Percentiles rank a stretch among this genome's conserved stretches.
phyloP scores from a whole-genome alignment of 805 yeast genomes.

The Hermanozyma aechmeae region DNA sequence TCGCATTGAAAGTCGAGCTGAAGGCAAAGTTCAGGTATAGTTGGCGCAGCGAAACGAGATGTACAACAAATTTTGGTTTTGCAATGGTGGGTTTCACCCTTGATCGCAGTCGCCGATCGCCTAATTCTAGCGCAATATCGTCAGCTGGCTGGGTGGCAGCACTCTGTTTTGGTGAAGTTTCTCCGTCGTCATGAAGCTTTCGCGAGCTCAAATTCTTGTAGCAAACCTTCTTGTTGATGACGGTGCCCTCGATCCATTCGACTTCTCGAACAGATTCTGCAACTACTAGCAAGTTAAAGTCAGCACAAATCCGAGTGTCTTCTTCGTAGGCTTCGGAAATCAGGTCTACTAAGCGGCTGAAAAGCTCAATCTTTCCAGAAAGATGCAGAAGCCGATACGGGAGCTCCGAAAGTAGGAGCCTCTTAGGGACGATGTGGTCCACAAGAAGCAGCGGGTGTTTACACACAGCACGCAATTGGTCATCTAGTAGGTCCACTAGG shows the following conservation, averaged over 20 bases:
- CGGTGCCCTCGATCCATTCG: slow-evolving; percentile 68
- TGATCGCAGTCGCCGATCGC: too few relatives aligned
- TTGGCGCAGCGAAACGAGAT: slow-evolving; percentile 9
- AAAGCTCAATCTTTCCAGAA: slow-evolving; percentile 51
- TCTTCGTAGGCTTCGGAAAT: slow-evolving; percentile 13
- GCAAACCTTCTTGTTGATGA: slow-evolving; percentile 61
- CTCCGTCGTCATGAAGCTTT: neutral
- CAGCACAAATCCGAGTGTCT: slow-evolving; percentile 1
- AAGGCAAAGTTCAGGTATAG: slow-evolving; percentile 6
- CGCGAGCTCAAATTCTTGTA: slow-evolving; percentile 63
- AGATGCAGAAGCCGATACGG: slow-evolving; percentile 43
- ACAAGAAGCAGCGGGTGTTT: slow-evolving; percentile 67
- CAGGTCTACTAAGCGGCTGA: slow-evolving; percentile 40
- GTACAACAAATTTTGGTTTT: slow-evolving; percentile 3
- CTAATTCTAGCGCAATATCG: too few relatives aligned
- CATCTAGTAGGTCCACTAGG: slow-evolving; percentile 28
- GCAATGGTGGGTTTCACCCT: too few relatives aligned
- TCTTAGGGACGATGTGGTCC: slow-evolving; percentile 70
- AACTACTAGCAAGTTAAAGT: slow-evolving; percentile 30
- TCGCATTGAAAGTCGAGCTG: slow-evolving; percentile 14
- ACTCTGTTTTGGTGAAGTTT: too few relatives aligned
- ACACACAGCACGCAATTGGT: slow-evolving; percentile 40
- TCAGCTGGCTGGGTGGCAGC: too few relatives aligned
- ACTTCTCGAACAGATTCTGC: slow-evolving; percentile 60
- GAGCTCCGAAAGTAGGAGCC: slow-evolving; percentile 55